Evolutionary conservation across 495 filamentous ascomycete species (phyloP).

Genomic region (Penicillium goetzii): DNA sequence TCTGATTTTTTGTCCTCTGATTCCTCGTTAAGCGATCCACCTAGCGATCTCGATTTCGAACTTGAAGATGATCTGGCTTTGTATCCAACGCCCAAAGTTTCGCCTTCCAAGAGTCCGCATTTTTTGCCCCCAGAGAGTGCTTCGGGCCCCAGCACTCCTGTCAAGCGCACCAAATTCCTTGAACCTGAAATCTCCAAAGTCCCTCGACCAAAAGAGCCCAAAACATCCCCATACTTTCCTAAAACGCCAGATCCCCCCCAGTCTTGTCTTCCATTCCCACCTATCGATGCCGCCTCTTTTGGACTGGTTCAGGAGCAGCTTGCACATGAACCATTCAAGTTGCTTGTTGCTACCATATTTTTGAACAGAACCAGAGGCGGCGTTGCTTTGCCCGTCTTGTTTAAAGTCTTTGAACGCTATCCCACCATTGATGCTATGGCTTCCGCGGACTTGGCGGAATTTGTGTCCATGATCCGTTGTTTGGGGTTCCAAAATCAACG

Average conservation of each 20-base stretch:
- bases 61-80: slow-evolving; percentile 17
- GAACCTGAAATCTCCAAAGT: slow-evolving; percentile 16
- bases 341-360: slow-evolving; percentile 79
- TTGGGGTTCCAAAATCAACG: slow-evolving; percentile 75
- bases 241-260: slow-evolving; percentile 48
- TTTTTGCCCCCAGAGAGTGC: not conserved
- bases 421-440: slow-evolving; percentile 70
- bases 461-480: slow-evolving; percentile 66
- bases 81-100: not conserved
- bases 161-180: slow-evolving; percentile 7
- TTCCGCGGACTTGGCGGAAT: slow-evolving; percentile 55
- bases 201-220: slow-evolving; percentile 31
- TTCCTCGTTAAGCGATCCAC: slow-evolving; percentile 39
- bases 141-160: slow-evolving; percentile 11
- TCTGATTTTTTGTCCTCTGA: slow-evolving; percentile 36
- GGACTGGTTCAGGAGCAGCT: slow-evolving; percentile 86
- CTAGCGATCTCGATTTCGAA: slow-evolving; percentile 32
- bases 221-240: slow-evolving; percentile 54
- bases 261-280: slow-evolving; percentile 72
- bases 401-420: slow-evolving; percentile 65
- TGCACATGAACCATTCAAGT: slow-evolving; percentile 66
- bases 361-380: slow-evolving; percentile 78
- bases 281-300: slow-evolving; percentile 63
- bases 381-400: slow-evolving; percentile 78
- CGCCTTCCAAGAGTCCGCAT: slow-evolving; percentile 3